Conservation (phyloP, 1,284 basidiomycete species). For the Cutaneotrichosporon daszewskae region DNA sequence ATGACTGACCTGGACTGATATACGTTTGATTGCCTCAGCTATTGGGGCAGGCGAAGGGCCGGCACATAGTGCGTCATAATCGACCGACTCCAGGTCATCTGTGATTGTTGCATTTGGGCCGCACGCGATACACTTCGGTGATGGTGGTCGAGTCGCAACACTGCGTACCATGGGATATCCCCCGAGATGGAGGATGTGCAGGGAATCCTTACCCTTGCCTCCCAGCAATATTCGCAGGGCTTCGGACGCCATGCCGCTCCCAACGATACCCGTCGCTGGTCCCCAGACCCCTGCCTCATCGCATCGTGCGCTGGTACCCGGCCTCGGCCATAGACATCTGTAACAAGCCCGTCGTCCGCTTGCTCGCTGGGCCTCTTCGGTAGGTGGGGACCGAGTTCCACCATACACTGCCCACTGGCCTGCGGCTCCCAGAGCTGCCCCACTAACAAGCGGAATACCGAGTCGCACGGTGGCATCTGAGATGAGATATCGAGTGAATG, state of each 20-base stretch:
- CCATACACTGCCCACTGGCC: conserved; percentile 80
- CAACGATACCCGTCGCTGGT: conserved; percentile 82
- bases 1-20: too few relatives aligned
- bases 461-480: conserved; percentile 81
- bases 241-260: conserved; percentile 85
- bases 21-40: too few relatives aligned
- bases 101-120: conserved; percentile 26
- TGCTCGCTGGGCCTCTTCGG: conserved; percentile 1
- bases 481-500: conserved; percentile 84
- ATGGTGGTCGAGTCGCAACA: conserved; percentile 66
- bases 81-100: conserved; percentile 43
- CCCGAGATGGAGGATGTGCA: conserved; percentile 31
- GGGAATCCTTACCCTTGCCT: conserved; percentile 55
- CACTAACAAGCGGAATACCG: conserved; percentile 75
- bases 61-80: conserved; percentile 61
- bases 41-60: neutral
- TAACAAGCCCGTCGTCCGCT: conserved; percentile 74
- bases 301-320: conserved; percentile 58
- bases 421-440: conserved; percentile 85
- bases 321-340: conserved; percentile 80
- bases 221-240: conserved; percentile 75
- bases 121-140: conserved; percentile 36
- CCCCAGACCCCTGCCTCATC: conserved; percentile 90
- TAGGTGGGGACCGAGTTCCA: too few relatives aligned
- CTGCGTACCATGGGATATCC: conserved; percentile 63